These are phyloP conservation scores for Xerocomellus chrysenteron DNA, from an alignment of 768 basidiomycete genomes.

Conservation along the genomic window DNA sequence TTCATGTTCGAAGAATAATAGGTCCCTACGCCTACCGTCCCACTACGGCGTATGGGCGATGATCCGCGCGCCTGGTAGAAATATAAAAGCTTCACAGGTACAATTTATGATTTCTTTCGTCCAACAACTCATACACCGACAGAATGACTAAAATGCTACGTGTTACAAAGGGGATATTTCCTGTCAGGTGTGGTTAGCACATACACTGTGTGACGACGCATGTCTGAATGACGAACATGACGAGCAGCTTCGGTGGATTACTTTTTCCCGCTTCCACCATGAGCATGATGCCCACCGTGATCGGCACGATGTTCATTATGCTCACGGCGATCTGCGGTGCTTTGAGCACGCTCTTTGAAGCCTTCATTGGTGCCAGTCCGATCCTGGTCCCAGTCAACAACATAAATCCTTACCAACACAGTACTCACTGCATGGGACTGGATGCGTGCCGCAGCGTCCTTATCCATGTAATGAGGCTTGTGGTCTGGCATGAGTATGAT, in stretches of 20 bases:
- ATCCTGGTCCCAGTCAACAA: constrained; percentile 1
- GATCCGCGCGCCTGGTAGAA: too few relatives aligned
- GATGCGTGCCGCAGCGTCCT: constrained; percentile 3
- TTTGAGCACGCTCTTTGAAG: constrained; percentile 10
- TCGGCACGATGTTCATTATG: too few relatives aligned
- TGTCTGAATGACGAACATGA: background rate
- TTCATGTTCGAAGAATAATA: too few relatives aligned
- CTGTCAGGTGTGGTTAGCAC: background rate
- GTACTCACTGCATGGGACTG: constrained; percentile 8
- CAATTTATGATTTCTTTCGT: background rate
- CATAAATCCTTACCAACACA: background rate
- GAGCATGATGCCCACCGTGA: too few relatives aligned
- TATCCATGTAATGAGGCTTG: constrained; percentile 2
- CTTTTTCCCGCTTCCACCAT: background rate
- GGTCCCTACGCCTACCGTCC: too few relatives aligned
- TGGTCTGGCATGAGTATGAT: constrained; percentile 1
- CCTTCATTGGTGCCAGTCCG: background rate
- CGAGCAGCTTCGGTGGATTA: background rate
- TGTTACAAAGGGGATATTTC: background rate
- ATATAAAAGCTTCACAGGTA: too few relatives aligned
- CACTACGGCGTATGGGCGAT: too few relatives aligned
- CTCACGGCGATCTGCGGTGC: constrained; percentile 5
- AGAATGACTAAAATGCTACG: background rate
- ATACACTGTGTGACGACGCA: background rate
- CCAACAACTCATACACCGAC: background rate